phyloP scores from a whole-genome alignment of 1,139 yeast genomes.

The Pneumocystis jirovecii region DNA sequence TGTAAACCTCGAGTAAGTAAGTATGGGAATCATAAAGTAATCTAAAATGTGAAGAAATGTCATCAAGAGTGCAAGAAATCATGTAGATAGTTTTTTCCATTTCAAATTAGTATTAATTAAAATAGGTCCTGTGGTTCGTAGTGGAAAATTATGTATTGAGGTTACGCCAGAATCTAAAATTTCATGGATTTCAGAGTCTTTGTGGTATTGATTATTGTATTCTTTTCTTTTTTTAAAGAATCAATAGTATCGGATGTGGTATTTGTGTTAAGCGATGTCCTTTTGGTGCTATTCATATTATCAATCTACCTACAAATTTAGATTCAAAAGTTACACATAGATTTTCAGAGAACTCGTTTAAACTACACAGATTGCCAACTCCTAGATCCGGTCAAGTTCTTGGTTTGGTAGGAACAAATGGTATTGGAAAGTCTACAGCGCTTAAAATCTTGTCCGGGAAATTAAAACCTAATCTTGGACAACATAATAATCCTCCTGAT shows the following conservation, averaged over 20 bases:
- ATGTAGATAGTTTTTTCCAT: constrained; percentile 27
- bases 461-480: constrained; percentile 91
- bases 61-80: constrained; percentile 94
- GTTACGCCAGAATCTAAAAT: constrained; percentile 81
- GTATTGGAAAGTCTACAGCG: constrained; percentile 98
- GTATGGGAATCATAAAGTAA: background rate
- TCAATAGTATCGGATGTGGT: constrained; percentile 77
- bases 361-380: constrained; percentile 89
- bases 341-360: constrained; percentile 94
- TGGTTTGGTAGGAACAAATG: constrained; percentile 95
- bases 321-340: constrained; percentile 89
- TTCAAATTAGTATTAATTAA: background rate
- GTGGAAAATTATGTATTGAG: constrained; percentile 95
- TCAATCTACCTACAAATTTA: constrained; percentile 88
- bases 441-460: constrained; percentile 95
- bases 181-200: constrained; percentile 85
- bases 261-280: constrained; percentile 98
- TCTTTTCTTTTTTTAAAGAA: background rate
- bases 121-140: constrained; percentile 69
- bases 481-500: constrained; percentile 88
- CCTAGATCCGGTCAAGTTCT: constrained; percentile 98
- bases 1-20: background rate
- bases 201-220: constrained; percentile 33
- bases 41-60: constrained; percentile 39
- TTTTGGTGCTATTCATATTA: constrained; percentile 87